Base-by-base conservation (phyloP, 2,329 filamentous ascomycete genomes). In the Xylaria sp. region DNA sequence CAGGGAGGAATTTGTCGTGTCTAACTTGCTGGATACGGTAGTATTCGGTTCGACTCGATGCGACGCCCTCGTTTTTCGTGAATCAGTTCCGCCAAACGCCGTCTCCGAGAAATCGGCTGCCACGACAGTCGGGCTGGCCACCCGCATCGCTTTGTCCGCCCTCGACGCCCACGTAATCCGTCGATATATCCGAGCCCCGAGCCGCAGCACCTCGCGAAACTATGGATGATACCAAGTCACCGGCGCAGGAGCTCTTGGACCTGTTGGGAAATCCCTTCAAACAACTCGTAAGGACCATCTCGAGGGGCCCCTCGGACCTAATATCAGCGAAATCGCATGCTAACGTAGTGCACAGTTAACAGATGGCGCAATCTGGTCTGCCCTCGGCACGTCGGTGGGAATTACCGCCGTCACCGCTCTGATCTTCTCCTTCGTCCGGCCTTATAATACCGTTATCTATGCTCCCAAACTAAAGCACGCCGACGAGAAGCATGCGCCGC, bases 381-480 rank as follows among this genome's bases (percentile, higher is more conserved):
- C 94, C 58, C 83, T 98, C 54, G 92, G 85, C 72, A 94, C 92
- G 25, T 97, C 95, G 2, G 78, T 98, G 54, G 92, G 89, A 65
- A 84, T 96, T 77, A 93, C 94, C 9, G 77, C 87, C 71, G 85
- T 90, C 74, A 90, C 97, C 74, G 90, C 93, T 71, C 79, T 97
- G 67, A 82, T 90, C 73, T 99, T 98, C 86, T 97, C 94, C 71
- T 84, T 98, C 75, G 85, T 98, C 65, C 92, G 96, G 69, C 96
- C 96, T 5, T 94, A 94, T 81, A 95, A 98, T 81, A 92, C 91
- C 65, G 88, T 95, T 74, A 93, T 99, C 57, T 99, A 99, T 82
- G 94, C 96, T 3, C 96, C 96, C 50, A 95, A 97, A 79, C 86
- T 97, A 58, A 97, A 97, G 80, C 91, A 98, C 84, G 92, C 94